Evolutionary conservation across 257 asterid genomes (phyloP), one percentile per base, ranked within the genome.

Genomic region (Nicotiana noctiflora): DNA sequence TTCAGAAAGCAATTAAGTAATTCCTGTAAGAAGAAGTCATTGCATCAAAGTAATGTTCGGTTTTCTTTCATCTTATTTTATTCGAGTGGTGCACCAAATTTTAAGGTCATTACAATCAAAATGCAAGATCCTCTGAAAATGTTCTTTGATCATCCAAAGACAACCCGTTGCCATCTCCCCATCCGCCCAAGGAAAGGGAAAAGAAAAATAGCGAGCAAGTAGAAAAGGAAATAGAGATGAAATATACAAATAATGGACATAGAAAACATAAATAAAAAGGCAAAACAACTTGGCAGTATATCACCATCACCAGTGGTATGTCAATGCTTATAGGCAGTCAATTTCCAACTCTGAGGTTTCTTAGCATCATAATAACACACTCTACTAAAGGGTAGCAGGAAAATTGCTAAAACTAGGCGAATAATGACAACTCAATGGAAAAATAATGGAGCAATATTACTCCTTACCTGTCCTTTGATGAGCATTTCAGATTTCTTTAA

Each of bases 401-500:
- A 37, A 25, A 9, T 67, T n/a, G 55, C 25, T n/a, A 67, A 34
- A 67, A 37, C 1, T 67, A n/a, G 31, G 55, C 29, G 2, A n/a
- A 67, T 34, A 37, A 34, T 67, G 76, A 37, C 14, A 37, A 67
- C 29, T 10, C 44, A 67, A 6, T 34, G 9, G 19, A 67, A 3
- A n/a, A n/a, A 51, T 68, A 44, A 70, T 70, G 59, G 31, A 44
- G 67, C 40, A 34, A 25, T 60, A 67, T 60, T 70, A 12, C 61
- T 78, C 49, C 86, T 87, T 79, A 95, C 99, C 97, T 95, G 99
- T 86, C 98, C 99, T 91, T 96, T 89, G 87, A 91, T 90, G 74
- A 95, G 89, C 99, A 95, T 95, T 89, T 95, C 99, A 82, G 98
- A 91, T 90, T 95, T 95, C 92, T 93, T 95, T 82, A 95, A 86